Percentiles rank a stretch among this genome's conserved stretches.
These are phyloP conservation scores for Kazachstania martiniae DNA, from an alignment of 805 yeast species.

Conservation along the genomic window DNA sequence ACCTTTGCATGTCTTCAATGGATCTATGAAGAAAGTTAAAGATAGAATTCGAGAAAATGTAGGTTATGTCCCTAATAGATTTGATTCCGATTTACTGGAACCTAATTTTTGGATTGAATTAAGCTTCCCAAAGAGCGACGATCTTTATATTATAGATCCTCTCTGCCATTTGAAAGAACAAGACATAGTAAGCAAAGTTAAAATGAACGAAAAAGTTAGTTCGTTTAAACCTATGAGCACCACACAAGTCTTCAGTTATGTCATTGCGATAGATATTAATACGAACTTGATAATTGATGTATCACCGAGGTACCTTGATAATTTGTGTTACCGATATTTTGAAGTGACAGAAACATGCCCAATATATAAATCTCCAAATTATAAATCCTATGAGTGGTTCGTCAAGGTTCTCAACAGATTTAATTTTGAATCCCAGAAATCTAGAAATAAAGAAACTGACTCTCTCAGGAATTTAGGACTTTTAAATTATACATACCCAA, in stretches of 20 bases:
- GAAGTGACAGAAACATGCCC: conserved; percentile 2
- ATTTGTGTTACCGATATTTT: conserved; percentile 13
- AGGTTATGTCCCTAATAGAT: conserved; percentile 13
- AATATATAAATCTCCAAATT: conserved; percentile 4
- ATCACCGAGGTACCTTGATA: conserved; percentile 16
- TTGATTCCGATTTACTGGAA: conserved; percentile 18
- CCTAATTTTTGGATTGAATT: conserved; percentile 23
- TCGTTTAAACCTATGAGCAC: conserved; percentile 5
- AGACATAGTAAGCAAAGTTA: conserved; percentile 8
- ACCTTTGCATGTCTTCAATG: too few species aligned
- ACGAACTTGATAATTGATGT: conserved; percentile 9
- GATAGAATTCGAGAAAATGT: conserved; percentile 2
- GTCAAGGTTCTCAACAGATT: conserved; percentile 2
- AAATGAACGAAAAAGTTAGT: conserved; percentile 5
- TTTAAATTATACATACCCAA: conserved; percentile 9
- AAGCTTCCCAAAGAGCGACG: conserved; percentile 1
- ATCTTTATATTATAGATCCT: conserved; percentile 18
- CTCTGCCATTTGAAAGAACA: conserved; percentile 10
- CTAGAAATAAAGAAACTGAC: background rate
- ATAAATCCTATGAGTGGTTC: conserved; percentile 6
- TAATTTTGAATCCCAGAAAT: background rate
- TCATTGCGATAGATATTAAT: conserved; percentile 8
- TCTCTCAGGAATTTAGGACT: conserved; percentile 9
- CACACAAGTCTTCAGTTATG: conserved; percentile 11
- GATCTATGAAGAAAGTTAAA: conserved; percentile 3